Base-by-base conservation (phyloP, 768 basidiomycete genomes). In the Naganishia vishniacii region DNA sequence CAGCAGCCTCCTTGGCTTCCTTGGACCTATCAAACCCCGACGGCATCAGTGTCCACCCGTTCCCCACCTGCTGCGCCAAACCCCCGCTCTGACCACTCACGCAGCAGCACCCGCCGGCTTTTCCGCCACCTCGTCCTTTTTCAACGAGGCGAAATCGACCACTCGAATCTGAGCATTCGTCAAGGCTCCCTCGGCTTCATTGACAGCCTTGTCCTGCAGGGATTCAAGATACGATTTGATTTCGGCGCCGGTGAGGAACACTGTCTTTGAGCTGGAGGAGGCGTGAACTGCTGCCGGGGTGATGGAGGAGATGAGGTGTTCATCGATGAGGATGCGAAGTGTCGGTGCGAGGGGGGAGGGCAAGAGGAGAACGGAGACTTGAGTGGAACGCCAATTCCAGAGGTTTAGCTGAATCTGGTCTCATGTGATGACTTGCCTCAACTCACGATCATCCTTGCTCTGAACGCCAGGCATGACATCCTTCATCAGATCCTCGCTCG, bases 381-480 rank as follows among this genome's bases (percentile, higher is more conserved):
- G 41, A 95, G 91, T 92, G 69, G 8, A 51, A 23, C 15, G 56
- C 13, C 2, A 25, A 32, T 65, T 37, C 34, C 34, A 59, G n/a
- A n/a, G n/a, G n/a, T 61, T 61, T 64, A 65, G 26, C 48, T 65
- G 62, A 8, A 58, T 69, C 70, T 61, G 13, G 28, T 53, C 61
- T 29, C 40, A 37, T 28, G 41, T 16, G 1, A 8, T 41, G 29
- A 40, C 23, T 34, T 44, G 58, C 23, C 64, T 65, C 46, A 25
- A 83, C 88, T 71, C 75, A 92, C 91, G 79, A 48, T 89, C 88
- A 78, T 92, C 85, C 79, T 93, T 94, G 76, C 88, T 66, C 11
- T 59, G 84, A 48, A 89, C 82, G 1, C 81, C 79, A 20, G 73
- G 74, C 75, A 95, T 88, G 80, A 94, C 88, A 69, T 92, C 87